phyloP scores from a whole-genome alignment of 2,329 filamentous ascomycete genomes.

The Metarhizium album region DNA sequence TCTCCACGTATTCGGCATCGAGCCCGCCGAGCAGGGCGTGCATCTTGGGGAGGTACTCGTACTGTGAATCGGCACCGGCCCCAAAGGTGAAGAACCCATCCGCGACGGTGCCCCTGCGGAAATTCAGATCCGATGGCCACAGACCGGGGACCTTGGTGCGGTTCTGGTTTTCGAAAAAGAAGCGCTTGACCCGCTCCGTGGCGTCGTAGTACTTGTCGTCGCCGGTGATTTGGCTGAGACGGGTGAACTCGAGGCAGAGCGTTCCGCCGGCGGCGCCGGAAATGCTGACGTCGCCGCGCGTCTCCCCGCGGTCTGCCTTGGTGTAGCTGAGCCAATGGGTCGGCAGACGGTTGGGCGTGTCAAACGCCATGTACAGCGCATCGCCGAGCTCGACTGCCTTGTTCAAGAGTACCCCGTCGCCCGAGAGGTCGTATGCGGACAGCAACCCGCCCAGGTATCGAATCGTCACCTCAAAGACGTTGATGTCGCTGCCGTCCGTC shows the following conservation, averaged over 20 bases:
- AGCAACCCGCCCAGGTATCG: conserved; percentile 42
- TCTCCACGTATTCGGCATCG: conserved; percentile 48
- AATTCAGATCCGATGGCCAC: conserved; percentile 59
- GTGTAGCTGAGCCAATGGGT: conserved; percentile 34
- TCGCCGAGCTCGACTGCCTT: conserved; percentile 44
- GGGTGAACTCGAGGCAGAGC: conserved; percentile 63
- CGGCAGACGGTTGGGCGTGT: conserved; percentile 43
- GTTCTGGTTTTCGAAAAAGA: conserved; percentile 54
- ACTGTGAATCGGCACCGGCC: conserved; percentile 37
- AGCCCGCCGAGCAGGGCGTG: conserved; percentile 53
- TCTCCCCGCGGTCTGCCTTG: conserved; percentile 26
- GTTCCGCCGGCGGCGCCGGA: conserved; percentile 46
- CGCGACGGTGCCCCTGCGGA: conserved; percentile 36
- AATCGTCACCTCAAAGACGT: conserved; percentile 53
- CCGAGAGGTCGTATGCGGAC: conserved; percentile 40
- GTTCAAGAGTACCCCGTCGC: conserved; percentile 32
- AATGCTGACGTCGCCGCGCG: conserved; percentile 25
- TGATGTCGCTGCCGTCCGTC: conserved; percentile 33
- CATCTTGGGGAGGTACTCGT: conserved; percentile 53
- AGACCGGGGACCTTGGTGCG: conserved; percentile 58
- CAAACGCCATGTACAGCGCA: conserved; percentile 42
- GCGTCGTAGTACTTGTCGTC: conserved; percentile 68
- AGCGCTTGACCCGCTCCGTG: conserved; percentile 60
- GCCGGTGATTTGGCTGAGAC: conserved; percentile 62
- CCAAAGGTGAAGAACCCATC: conserved; percentile 32